Base-by-base conservation (phyloP, 805 yeast genomes). In the Barnettozyma californica region DNA sequence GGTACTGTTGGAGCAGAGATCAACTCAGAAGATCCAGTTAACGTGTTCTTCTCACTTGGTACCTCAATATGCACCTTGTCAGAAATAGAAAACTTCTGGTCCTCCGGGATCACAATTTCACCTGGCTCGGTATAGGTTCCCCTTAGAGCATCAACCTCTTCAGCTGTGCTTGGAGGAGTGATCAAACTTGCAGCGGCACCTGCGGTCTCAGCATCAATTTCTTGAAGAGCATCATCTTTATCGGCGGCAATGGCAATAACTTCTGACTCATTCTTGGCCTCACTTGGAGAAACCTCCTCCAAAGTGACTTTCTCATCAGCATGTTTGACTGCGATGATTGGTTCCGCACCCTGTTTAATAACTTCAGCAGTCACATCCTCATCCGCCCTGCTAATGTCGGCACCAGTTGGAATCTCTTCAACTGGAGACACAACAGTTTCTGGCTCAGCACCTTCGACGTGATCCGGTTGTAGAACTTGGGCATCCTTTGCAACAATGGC, bases 141-240 rank as follows among this genome's bases (percentile, higher is more conserved):
- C 23, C 34, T 41, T 18, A 41, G 37, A 29, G 21, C 16, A 9
- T 20, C 43, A 11, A 38, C 42, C 26, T 33, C 31, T 9, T 18
- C 39, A 20, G 56, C 39, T 10, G 63, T 57, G 4, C 25, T 44
- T 9, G 63, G 61, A 38, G 63, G 59, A 16, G 61, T 59, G 44
- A 54, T 57, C 19, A 56, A 40, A 18, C 49, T 19, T 26, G 51
- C 38, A 42, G 43, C 29, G 5, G 42, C 27, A 21, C 43, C 39
- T 46, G 19, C 37, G 13, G 23, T 11, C 33, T 13, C 7, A 11
- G 33, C n/a, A 29, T 29, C 33, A 29, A 13, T 8, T 16, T 13
- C 33, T 13, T 29, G n/a, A 29, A 14, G 33, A 29, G 16, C 33
- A 29, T n/a, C 11, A 29, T 13, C 33, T 16, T 13, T 45, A n/a